Conservation (phyloP, 2,329 filamentous ascomycete genomes). For the Exophiala calicioides region DNA sequence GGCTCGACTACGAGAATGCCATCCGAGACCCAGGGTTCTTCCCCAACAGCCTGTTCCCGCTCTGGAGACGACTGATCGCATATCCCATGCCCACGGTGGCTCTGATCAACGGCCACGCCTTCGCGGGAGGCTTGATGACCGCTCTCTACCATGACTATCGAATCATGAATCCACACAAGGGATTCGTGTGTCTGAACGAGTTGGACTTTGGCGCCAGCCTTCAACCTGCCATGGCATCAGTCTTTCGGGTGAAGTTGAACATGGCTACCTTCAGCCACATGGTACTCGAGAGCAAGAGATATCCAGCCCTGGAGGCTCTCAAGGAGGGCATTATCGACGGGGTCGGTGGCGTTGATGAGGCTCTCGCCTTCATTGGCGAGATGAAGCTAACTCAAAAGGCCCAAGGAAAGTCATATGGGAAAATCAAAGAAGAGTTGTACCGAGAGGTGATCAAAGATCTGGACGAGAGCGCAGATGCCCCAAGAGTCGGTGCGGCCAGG, state of each 20-base stretch:
- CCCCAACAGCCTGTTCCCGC: conserved; percentile 59
- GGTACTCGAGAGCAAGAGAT: conserved; percentile 73
- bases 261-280: conserved; percentile 60
- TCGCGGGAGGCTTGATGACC: conserved; percentile 79
- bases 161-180: conserved; percentile 68
- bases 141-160: conserved; percentile 83
- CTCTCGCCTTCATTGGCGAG: conserved; percentile 60
- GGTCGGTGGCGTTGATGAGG: conserved; percentile 65
- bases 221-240: conserved; percentile 68
- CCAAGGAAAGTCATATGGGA: conserved; percentile 66
- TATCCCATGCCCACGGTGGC: conserved; percentile 82
- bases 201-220: conserved; percentile 77
- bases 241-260: conserved; percentile 71
- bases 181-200: conserved; percentile 81
- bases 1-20: conserved; percentile 74
- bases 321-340: conserved; percentile 68
- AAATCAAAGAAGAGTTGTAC: conserved; percentile 76
- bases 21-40: conserved; percentile 62
- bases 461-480: conserved; percentile 48
- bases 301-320: conserved; percentile 63
- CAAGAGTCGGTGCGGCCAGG: conserved; percentile 50
- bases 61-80: conserved; percentile 67
- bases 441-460: conserved; percentile 60
- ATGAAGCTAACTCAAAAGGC: conserved; percentile 63
- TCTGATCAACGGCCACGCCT: conserved; percentile 77